Evolutionary conservation across 805 yeast species (phyloP).

Genomic region (Ogataea corticis): DNA sequence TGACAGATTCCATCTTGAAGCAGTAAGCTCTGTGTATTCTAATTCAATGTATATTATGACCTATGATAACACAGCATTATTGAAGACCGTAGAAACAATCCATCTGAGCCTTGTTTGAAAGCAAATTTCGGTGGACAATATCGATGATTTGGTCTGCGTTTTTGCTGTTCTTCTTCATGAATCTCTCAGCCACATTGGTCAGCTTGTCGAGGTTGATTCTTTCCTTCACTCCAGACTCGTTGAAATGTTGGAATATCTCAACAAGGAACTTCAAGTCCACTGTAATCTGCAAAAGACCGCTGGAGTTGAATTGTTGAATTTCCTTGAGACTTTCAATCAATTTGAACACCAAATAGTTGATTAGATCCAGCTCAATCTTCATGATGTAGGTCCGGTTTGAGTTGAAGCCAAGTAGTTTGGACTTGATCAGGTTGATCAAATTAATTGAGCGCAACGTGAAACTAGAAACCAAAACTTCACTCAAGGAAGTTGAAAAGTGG

Average conservation of each 20-base stretch:
- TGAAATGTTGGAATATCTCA: conserved; percentile 23
- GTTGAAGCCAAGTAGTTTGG: conserved; percentile 24
- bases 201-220: conserved; percentile 22
- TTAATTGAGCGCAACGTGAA: conserved; percentile 28
- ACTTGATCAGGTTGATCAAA: conserved; percentile 27
- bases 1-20: conserved; percentile 29
- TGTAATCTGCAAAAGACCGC: conserved; percentile 25
- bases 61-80: not conserved
- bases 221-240: conserved; percentile 16
- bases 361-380: conserved; percentile 26
- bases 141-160: conserved; percentile 19
- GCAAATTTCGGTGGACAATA: conserved; percentile 21
- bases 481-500: conserved; percentile 5
- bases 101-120: conserved; percentile 28
- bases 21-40: conserved; percentile 3
- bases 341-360: conserved; percentile 24
- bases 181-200: conserved; percentile 20
- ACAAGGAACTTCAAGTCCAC: conserved; percentile 27
- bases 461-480: conserved; percentile 18
- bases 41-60: conserved; percentile 1
- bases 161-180: conserved; percentile 21
- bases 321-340: conserved; percentile 22
- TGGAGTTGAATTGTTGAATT: conserved; percentile 26
- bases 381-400: conserved; percentile 20
- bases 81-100: conserved; percentile 24